Evolutionary conservation across 352 stramenopile species (phyloP), one percentile per base, ranked within the genome.

Genomic region (Globisporangium camurandrum): DNA sequence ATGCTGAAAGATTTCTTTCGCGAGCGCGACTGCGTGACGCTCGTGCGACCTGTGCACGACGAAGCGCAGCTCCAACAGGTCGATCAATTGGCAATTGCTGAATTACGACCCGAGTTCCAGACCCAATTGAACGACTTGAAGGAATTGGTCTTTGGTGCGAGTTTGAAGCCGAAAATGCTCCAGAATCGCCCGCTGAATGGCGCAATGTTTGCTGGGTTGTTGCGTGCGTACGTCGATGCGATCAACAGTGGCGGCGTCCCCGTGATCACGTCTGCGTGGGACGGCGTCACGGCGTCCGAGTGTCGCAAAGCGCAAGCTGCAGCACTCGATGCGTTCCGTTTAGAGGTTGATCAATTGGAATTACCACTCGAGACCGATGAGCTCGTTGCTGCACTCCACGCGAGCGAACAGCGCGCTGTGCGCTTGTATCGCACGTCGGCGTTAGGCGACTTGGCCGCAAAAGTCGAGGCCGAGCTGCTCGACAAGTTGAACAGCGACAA

Each of bases 1-100:
- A 88, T 88, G 73, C 77, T 95, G 67, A 87, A 85, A 56, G 73
- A 86, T 51, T 91, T 94, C 39, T 94, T 94, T 59, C 75, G 70
- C 28, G 66, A 87, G 26, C 81, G 80, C 19, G 63, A 88, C 36
- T 96, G 84, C 50, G 59, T 90, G 37, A 86, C 81, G 44, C 77
- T 94, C 8, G 81, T 94, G 58, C 79, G 83, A 24, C 85, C 85
- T 0, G 72, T 94, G 26, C 68, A 88, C 52, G 77, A 95, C 39
- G 84, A 95, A 51, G 43, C 58, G 22, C 67, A 80, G 49, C 57
- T 96, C 44, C 83, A 93, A 52, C 65, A 90, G 46, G 68, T 95
- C 22, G 80, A 92, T 42, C 57, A 68, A 30, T 51, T 93, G 22
- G 50, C 67, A 5, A 88, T 88, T 49, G 59, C 70, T 28, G 62